A percentile compares a stretch with the other conserved stretches of the same genome.
These are phyloP conservation scores for Mortierella polycephala DNA, from an alignment of 371 early-diverging fungal genomes.

Conservation along the genomic window DNA sequence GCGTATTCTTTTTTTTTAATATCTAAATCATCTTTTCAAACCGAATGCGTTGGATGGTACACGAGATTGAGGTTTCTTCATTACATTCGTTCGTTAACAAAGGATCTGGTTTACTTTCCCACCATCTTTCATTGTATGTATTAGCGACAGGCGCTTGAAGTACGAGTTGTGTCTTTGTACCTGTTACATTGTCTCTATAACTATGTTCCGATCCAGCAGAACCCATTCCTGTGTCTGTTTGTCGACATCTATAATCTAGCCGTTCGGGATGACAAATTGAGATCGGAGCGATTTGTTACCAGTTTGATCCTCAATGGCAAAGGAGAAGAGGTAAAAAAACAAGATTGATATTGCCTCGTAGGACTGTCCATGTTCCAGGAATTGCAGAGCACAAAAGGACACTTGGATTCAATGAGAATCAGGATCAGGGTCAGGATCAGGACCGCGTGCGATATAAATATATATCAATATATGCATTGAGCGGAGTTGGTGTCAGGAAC, in stretches of 20 bases:
- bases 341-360: too few relatives aligned
- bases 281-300: slow-evolving; percentile 47
- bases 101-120: background rate
- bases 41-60: background rate
- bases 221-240: slow-evolving; percentile 51
- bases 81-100: slow-evolving; percentile 8
- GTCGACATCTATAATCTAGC: slow-evolving; percentile 52
- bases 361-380: too few relatives aligned
- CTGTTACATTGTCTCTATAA: slow-evolving; percentile 45
- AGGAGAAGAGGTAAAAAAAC: slow-evolving; percentile 44
- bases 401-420: too few relatives aligned
- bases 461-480: too few relatives aligned
- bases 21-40: too few relatives aligned
- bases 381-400: background rate
- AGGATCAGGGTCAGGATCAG: background rate
- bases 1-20: background rate
- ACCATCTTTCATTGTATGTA: background rate
- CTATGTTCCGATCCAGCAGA: slow-evolving; percentile 47
- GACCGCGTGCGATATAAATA: too few relatives aligned
- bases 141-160: slow-evolving; percentile 29
- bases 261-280: slow-evolving; percentile 29
- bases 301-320: slow-evolving; percentile 48
- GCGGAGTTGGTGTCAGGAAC: too few relatives aligned
- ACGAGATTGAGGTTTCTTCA: slow-evolving; percentile 7
- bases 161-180: slow-evolving; percentile 48